These are phyloP conservation scores for carrot (Daucus carota) DNA, from an alignment of 129 eudicot genomes.

Conservation along the genomic window DNA sequence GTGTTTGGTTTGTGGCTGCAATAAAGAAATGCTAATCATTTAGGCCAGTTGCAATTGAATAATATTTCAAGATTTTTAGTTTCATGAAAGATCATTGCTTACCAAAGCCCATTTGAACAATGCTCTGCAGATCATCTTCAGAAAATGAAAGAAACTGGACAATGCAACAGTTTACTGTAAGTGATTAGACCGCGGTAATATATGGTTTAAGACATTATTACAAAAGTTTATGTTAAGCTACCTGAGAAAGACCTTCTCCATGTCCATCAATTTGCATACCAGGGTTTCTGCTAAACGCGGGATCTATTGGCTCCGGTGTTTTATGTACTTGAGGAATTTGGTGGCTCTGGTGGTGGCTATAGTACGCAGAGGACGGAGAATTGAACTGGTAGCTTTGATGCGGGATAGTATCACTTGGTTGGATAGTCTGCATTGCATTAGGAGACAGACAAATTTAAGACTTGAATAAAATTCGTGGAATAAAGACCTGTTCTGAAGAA, in stretches of 20 bases:
- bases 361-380: constrained; percentile 35
- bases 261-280: constrained; percentile 51
- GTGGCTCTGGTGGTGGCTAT: constrained; percentile 34
- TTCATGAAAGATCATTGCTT: constrained; percentile 10
- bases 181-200: background rate
- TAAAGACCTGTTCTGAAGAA: background rate
- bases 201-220: background rate
- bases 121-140: constrained; percentile 80
- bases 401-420: constrained; percentile 30
- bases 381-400: constrained; percentile 57
- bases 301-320: constrained; percentile 41
- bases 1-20: constrained; percentile 40
- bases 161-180: background rate
- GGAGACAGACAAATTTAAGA: background rate
- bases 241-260: constrained; percentile 48
- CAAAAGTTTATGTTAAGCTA: constrained; percentile 9
- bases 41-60: background rate
- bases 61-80: background rate
- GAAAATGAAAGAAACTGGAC: constrained; percentile 49
- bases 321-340: constrained; percentile 38
- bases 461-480: background rate
- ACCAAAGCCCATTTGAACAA: constrained; percentile 72
- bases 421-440: constrained; percentile 31
- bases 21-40: background rate
- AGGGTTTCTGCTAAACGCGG: constrained; percentile 12